Percentiles rank a stretch among this genome's conserved stretches.
Conservation (phyloP, 805 yeast genomes). For the Candida namnaoensis region DNA sequence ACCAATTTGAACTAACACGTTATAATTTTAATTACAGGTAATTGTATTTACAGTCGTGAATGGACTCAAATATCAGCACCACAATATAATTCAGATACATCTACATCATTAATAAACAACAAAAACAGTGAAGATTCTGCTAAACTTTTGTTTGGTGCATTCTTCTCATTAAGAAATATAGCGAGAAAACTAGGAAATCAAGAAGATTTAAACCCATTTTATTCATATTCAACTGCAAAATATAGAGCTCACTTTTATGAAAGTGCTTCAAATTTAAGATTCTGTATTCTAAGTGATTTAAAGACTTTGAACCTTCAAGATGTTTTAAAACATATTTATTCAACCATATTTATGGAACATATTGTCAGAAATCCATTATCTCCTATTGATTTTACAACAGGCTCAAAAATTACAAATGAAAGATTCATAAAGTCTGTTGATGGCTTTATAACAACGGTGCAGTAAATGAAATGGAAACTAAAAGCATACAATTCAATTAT, state of each 20-base stretch:
- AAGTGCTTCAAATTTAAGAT: slow-evolving; percentile 69
- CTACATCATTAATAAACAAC: slow-evolving; percentile 34
- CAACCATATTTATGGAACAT: slow-evolving; percentile 45
- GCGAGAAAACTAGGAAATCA: slow-evolving; percentile 41
- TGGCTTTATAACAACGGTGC: slow-evolving; percentile 18
- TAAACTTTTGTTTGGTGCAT: slow-evolving; percentile 77
- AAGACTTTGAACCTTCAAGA: slow-evolving; percentile 43
- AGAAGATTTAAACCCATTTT: slow-evolving; percentile 26
- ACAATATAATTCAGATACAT: slow-evolving; percentile 1
- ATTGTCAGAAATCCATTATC: slow-evolving; percentile 55
- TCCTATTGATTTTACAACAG: slow-evolving; percentile 49
- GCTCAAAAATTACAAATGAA: slow-evolving; percentile 44
- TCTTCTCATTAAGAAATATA: slow-evolving; percentile 71
- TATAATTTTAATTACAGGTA: slow-evolving; percentile 23
- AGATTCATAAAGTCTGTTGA: slow-evolving; percentile 51
- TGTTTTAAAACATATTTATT: slow-evolving; percentile 51
- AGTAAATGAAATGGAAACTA: too few species aligned
- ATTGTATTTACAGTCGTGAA: slow-evolving; percentile 76
- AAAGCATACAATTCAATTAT: not conserved
- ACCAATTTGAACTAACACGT: not conserved
- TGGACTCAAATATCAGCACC: slow-evolving; percentile 33
- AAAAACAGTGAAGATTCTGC: slow-evolving; percentile 62
- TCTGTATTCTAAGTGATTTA: slow-evolving; percentile 67
- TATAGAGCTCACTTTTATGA: slow-evolving; percentile 77
- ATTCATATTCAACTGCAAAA: slow-evolving; percentile 59